Conservation (phyloP, 1,284 basidiomycete species). For the Ceratobasidium theobromae region DNA sequence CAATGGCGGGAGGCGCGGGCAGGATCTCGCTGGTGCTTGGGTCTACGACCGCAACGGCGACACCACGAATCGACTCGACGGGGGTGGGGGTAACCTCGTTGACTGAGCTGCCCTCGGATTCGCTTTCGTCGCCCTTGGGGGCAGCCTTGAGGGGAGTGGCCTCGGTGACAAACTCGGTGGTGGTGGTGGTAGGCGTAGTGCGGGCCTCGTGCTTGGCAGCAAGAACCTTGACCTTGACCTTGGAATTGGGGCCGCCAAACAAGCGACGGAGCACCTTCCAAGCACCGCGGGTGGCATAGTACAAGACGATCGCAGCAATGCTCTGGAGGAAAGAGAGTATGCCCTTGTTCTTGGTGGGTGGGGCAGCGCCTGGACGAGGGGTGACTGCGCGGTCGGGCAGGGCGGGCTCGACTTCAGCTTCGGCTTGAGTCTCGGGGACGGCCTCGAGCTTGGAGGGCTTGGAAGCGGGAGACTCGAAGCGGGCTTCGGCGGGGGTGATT, state of each 20-base stretch:
- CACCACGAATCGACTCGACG: background rate
- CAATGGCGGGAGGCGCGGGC: background rate
- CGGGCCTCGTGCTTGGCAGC: too few species aligned
- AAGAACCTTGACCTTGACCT: too few species aligned
- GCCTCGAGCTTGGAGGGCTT: background rate
- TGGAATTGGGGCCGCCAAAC: too few species aligned
- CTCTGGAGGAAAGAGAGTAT: background rate
- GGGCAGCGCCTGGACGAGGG: background rate
- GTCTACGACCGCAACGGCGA: conserved; percentile 2
- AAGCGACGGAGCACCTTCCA: conserved; percentile 17
- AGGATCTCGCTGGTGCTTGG: background rate
- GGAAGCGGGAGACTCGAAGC: background rate
- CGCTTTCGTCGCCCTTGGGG: background rate
- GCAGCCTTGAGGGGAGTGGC: background rate
- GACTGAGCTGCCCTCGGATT: background rate
- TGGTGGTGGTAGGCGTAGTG: background rate
- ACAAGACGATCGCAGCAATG: background rate
- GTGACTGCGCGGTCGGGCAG: background rate
- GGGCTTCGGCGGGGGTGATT: background rate
- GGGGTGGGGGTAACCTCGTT: conserved; percentile 13
- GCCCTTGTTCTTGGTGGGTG: background rate
- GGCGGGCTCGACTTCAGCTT: background rate
- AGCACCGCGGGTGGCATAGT: conserved; percentile 1
- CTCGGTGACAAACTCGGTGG: background rate
- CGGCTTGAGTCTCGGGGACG: background rate